Conservation (phyloP, 352 stramenopile species). For the Pythium plurisporium region DNA sequence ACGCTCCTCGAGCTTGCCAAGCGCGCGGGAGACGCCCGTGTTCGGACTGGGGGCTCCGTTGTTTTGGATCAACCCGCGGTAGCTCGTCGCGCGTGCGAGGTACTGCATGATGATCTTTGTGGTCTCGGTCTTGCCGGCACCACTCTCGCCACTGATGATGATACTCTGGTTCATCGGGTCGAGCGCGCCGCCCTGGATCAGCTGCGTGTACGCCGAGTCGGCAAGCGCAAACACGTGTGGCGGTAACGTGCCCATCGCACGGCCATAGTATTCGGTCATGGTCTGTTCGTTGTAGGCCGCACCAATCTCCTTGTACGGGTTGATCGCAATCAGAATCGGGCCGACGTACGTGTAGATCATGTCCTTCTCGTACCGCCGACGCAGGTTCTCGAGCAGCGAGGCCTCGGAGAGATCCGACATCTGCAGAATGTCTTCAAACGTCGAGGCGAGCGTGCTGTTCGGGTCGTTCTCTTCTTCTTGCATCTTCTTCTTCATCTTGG, state of each 20-base stretch:
- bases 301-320: constrained; percentile 86
- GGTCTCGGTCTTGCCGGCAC: constrained; percentile 88
- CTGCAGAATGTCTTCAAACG: constrained; percentile 87
- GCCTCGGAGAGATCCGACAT: constrained; percentile 88
- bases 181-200: constrained; percentile 79
- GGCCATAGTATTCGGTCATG: constrained; percentile 89
- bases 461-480: constrained; percentile 53
- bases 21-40: constrained; percentile 83
- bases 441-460: constrained; percentile 30
- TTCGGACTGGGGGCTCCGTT: constrained; percentile 59
- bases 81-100: constrained; percentile 71
- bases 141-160: constrained; percentile 91
- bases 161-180: constrained; percentile 89
- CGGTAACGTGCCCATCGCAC: constrained; percentile 69
- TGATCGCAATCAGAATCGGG: constrained; percentile 89
- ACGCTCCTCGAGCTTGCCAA: constrained; percentile 82
- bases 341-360: constrained; percentile 94
- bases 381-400: constrained; percentile 87
- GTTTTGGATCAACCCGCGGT: constrained; percentile 52
- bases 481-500: constrained; percentile 87
- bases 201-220: constrained; percentile 85
- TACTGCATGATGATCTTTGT: constrained; percentile 93
- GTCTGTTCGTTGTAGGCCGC: constrained; percentile 59
- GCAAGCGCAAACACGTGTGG: constrained; percentile 90
- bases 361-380: constrained; percentile 89